Evolutionary conservation across 2,329 filamentous ascomycete genomes (phyloP).

Genomic region (Elsinoe australis): DNA sequence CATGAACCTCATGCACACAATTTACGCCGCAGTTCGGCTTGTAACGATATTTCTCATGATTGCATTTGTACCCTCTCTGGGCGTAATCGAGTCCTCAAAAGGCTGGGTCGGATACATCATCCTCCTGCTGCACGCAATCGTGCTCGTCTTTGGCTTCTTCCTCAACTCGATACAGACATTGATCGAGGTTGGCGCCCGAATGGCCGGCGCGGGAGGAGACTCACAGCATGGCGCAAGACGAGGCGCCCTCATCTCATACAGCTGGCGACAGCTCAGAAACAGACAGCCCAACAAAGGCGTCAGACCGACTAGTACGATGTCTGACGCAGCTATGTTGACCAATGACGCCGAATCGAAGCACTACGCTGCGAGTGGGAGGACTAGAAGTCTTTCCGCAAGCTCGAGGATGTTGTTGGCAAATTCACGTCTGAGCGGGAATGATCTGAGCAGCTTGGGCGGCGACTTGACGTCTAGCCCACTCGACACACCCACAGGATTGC

Average conservation of each 20-base stretch:
- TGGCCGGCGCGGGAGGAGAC: conserved; percentile 75
- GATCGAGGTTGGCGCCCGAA: conserved; percentile 75
- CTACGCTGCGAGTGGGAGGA: conserved; percentile 46
- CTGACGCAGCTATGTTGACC: conserved; percentile 71
- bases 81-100: conserved; percentile 68
- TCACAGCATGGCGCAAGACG: conserved; percentile 42
- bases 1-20: conserved; percentile 92
- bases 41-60: conserved; percentile 49
- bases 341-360: conserved; percentile 59
- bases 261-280: conserved; percentile 78
- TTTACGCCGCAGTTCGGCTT: conserved; percentile 72
- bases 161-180: conserved; percentile 85
- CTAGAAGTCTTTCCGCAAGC: conserved; percentile 54
- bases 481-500: conserved; percentile 12
- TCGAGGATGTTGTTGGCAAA: conserved; percentile 50
- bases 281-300: conserved; percentile 51
- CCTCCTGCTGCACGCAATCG: conserved; percentile 72
- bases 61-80: conserved; percentile 75
- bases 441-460: conserved; percentile 10
- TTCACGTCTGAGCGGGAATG: conserved; percentile 4
- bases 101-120: conserved; percentile 96
- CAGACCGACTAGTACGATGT: conserved; percentile 69
- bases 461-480: conserved; percentile 12
- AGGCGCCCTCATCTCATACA: conserved; percentile 65
- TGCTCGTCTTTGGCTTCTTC: conserved; percentile 86